Evolutionary conservation across 2,329 filamentous ascomycete genomes (phyloP).

Genomic region (Aspergillus sp.): DNA sequence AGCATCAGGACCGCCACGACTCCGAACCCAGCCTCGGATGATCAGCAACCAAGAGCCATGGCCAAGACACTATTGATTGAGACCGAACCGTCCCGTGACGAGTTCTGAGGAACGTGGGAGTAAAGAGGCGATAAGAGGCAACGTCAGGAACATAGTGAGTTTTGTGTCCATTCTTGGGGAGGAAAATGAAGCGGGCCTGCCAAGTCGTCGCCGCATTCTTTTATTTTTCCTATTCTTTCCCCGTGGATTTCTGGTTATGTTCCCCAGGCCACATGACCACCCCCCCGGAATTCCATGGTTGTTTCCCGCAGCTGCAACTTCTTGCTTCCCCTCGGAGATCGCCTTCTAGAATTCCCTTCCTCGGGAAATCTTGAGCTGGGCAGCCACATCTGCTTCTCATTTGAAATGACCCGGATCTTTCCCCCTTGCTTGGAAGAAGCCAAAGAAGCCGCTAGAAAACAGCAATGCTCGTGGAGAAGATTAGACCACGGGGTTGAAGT

Average conservation of each 20-base stretch:
- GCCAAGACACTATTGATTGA: slow-evolving; percentile 16
- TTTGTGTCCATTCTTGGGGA: not conserved
- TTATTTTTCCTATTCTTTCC: not conserved
- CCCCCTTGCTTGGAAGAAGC: not conserved
- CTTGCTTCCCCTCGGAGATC: not conserved
- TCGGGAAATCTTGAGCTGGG: not conserved
- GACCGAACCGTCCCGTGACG: slow-evolving; percentile 18
- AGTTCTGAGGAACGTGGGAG: not conserved
- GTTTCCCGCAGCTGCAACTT: not conserved
- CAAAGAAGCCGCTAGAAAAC: not conserved
- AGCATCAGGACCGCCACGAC: slow-evolving; percentile 24
- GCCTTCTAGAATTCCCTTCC: not conserved
- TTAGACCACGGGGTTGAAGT: not conserved
- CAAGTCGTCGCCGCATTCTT: slow-evolving; percentile 1
- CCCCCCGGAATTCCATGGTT: not conserved
- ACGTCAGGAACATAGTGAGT: not conserved
- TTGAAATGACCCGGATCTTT: not conserved
- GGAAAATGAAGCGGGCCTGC: not conserved
- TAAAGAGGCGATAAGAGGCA: not conserved
- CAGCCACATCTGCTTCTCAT: not conserved
- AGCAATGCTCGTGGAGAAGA: not conserved
- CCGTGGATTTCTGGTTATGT: too few species aligned
- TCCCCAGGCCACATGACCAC: not conserved
- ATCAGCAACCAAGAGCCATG: slow-evolving; percentile 31
- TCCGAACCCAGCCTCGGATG: slow-evolving; percentile 34